phyloP scores from a whole-genome alignment of 2,329 filamentous ascomycete species.

The Xylogone sp. region DNA sequence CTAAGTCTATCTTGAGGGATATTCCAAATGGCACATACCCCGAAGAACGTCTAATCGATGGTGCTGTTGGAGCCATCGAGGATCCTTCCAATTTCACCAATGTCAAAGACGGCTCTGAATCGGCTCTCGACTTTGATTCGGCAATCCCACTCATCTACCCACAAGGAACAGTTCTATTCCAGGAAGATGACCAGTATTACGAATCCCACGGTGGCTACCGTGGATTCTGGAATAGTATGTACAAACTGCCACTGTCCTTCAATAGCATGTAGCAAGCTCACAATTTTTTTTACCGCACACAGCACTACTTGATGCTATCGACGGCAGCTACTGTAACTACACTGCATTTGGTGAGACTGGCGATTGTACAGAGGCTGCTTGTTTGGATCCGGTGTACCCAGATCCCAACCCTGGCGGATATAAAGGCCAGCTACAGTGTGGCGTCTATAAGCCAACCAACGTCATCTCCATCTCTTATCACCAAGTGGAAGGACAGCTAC shows the following conservation, averaged over 20 bases:
- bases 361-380: constrained; percentile 33
- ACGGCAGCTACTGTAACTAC: constrained; percentile 43
- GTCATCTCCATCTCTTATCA: constrained; percentile 56
- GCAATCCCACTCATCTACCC: constrained; percentile 45
- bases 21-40: constrained; percentile 39
- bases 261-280: no score
- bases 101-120: constrained; percentile 30
- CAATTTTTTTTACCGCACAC: no score
- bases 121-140: constrained; percentile 41
- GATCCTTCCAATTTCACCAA: constrained; percentile 13
- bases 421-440: constrained; percentile 42
- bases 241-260: constrained; percentile 35
- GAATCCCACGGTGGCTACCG: constrained; percentile 14
- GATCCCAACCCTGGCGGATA: constrained; percentile 45
- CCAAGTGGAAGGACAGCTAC: constrained; percentile 48
- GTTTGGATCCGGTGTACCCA: constrained; percentile 47
- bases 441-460: constrained; percentile 49
- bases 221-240: constrained; percentile 41
- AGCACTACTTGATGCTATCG: constrained; percentile 45
- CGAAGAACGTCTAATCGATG: constrained; percentile 34
- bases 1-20: no score
- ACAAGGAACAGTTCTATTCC: constrained; percentile 42
- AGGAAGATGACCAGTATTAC: constrained; percentile 28
- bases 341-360: constrained; percentile 46
- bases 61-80: constrained; percentile 30